A percentile compares a stretch with the other conserved stretches of the same genome.
Evolutionary conservation across 2,329 filamentous ascomycete species (phyloP).

Genomic region (Microsporum canis): DNA sequence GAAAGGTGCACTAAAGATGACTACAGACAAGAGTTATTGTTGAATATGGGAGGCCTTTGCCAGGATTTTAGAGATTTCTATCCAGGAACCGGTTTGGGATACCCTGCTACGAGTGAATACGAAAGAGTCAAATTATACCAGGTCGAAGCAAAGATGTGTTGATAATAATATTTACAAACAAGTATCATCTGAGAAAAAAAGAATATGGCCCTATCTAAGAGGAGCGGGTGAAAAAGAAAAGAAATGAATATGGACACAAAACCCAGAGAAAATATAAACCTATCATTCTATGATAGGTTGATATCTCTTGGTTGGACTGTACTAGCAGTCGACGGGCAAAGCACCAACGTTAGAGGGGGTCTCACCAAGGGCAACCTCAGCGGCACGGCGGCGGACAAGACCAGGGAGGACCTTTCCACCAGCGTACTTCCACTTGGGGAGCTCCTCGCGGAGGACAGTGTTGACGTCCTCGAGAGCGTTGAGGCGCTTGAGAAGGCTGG

Average conservation of each 20-base stretch:
- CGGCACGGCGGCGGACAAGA: conserved; percentile 33
- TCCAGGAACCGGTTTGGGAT: too few relatives aligned
- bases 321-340: conserved; percentile 11
- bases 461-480: conserved; percentile 36
- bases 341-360: conserved; percentile 12
- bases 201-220: neutral
- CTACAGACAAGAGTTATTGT: neutral
- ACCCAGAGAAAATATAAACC: too few relatives aligned
- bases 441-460: conserved; percentile 35
- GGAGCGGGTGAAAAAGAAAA: neutral
- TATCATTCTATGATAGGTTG: too few relatives aligned
- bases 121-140: too few relatives aligned
- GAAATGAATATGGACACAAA: neutral
- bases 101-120: too few relatives aligned
- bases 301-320: neutral
- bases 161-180: neutral
- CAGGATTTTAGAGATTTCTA: neutral
- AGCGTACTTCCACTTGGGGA: conserved; percentile 40
- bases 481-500: conserved; percentile 34
- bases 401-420: conserved; percentile 32
- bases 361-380: conserved; percentile 36
- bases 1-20: neutral
- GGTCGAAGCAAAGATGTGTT: neutral
- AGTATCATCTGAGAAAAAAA: neutral
- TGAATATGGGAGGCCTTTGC: neutral